Base-by-base conservation (phyloP, 2,329 filamentous ascomycete genomes). In the Pestalotiopsis sp. region DNA sequence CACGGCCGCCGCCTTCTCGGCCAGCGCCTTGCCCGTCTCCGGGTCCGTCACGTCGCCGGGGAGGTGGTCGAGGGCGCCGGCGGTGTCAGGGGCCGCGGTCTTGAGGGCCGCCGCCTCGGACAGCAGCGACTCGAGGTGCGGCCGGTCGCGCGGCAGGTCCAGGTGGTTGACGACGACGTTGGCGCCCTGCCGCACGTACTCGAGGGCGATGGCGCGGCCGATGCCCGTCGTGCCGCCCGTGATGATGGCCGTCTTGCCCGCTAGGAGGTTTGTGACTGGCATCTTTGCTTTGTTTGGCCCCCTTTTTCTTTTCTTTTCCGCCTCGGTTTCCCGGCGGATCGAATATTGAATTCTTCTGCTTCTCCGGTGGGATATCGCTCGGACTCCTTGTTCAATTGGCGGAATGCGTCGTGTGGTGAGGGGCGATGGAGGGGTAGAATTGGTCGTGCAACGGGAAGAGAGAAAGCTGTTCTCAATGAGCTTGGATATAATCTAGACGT, bases 221-320 rank as follows among this genome's bases (percentile, higher is more conserved):
- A 97, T 97, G 68, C 93, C 93, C 5, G 93, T 97, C 3, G 92
- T 91, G 68, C 93, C 94, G 72, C 94, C 94, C 0, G 94, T 97
- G 75, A 97, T 94, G 78, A 94, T 92, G 80, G 93, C 93, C 13
- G 91, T 91, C 81, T 97, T 97, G 79, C 88, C 89, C 67, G 82
- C 77, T 68, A 97, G 89, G 73, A 96, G 86, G 72, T 84, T 83
- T 20, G 81, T 75, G 59, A 77, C 72, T 4, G 83, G 77, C 84
- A 87, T 86, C 14, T 52, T 52, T 45, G 41, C 41, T 45, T 45
- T 23, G 20, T 2, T 45, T 52, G 5, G 45, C 17, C 20, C 45
- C 20, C 20, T 23, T 20, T 52, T 52, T 20, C 41, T 49, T 49
- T 6, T 49, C 1, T n/a, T 49, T 49, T 49, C 41, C n/a, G 13